phyloP scores from a whole-genome alignment of 306 rosid species.

The Quercus gilva region DNA sequence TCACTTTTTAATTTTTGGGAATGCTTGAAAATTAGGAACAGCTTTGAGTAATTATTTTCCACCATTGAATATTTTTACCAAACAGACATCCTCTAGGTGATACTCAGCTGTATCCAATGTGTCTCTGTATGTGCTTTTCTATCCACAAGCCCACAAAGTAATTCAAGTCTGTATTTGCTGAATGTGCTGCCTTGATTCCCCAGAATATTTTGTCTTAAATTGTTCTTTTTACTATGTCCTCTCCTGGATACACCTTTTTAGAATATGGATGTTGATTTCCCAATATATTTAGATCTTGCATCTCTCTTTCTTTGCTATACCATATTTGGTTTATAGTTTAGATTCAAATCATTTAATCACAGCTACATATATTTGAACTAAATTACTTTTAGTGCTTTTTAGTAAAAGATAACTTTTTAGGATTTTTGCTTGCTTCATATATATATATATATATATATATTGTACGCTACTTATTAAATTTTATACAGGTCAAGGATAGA shows the following conservation, averaged over 20 bases:
- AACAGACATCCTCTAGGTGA: not conserved
- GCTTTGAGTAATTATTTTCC: not conserved
- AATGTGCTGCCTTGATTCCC: not conserved
- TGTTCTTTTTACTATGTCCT: not conserved
- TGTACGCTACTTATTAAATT: conserved; percentile 16
- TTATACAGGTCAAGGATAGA: conserved; percentile 50
- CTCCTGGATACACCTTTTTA: not conserved
- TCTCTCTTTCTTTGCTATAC: not conserved
- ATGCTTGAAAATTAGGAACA: not conserved
- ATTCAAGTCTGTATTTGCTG: not conserved
- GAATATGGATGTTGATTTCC: not conserved
- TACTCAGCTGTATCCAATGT: not conserved
- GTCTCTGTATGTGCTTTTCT: not conserved
- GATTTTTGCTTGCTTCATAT: not conserved
- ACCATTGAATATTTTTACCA: not conserved
- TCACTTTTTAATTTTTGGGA: not conserved
- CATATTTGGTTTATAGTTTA: not conserved
- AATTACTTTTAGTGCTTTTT: not conserved
- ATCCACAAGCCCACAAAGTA: not conserved
- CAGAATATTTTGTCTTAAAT: not conserved
- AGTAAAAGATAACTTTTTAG: not conserved
- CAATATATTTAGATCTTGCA: not conserved
- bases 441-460: not conserved
- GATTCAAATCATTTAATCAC: not conserved
- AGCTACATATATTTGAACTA: not conserved